Conservation (phyloP, 2,329 filamentous ascomycete species). For the Thielaviopsis euricoi region DNA sequence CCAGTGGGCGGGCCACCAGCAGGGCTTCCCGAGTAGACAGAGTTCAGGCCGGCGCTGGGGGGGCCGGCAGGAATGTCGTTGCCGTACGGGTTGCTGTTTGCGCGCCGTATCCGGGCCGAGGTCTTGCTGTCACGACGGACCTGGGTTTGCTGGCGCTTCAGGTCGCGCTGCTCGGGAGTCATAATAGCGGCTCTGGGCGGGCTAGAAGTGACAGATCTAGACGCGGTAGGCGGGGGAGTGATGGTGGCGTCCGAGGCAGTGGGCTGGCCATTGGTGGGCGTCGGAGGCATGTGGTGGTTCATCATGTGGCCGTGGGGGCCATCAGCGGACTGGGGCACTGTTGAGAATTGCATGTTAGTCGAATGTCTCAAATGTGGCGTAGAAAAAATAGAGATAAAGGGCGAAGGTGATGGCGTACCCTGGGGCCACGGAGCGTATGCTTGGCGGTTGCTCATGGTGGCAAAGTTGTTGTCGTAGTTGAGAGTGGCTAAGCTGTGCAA, state of each 20-base stretch:
- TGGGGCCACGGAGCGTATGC: slow-evolving; percentile 7
- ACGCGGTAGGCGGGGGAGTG: slow-evolving; percentile 28
- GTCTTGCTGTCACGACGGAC: slow-evolving; percentile 41
- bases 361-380: neutral
- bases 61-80: slow-evolving; percentile 23
- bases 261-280: slow-evolving; percentile 15
- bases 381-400: neutral
- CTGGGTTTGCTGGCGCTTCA: slow-evolving; percentile 44
- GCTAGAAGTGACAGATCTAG: slow-evolving; percentile 40
- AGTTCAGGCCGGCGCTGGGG: slow-evolving; percentile 20
- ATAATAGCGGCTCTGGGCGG: slow-evolving; percentile 37
- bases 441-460: slow-evolving; percentile 11
- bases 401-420: neutral
- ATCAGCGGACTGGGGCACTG: slow-evolving; percentile 7
- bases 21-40: slow-evolving; percentile 9
- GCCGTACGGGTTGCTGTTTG: slow-evolving; percentile 31
- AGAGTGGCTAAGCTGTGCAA: slow-evolving; percentile 6
- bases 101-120: slow-evolving; percentile 31
- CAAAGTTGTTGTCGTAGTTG: slow-evolving; percentile 9
- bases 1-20: slow-evolving; percentile 29
- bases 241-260: slow-evolving; percentile 29
- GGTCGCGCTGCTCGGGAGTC: slow-evolving; percentile 42
- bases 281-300: slow-evolving; percentile 4
- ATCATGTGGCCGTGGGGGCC: slow-evolving; percentile 10
- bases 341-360: neutral